Evolutionary conservation across 2,329 filamentous ascomycete genomes (phyloP).

Genomic region (Ceratocystis diversiconidia): DNA sequence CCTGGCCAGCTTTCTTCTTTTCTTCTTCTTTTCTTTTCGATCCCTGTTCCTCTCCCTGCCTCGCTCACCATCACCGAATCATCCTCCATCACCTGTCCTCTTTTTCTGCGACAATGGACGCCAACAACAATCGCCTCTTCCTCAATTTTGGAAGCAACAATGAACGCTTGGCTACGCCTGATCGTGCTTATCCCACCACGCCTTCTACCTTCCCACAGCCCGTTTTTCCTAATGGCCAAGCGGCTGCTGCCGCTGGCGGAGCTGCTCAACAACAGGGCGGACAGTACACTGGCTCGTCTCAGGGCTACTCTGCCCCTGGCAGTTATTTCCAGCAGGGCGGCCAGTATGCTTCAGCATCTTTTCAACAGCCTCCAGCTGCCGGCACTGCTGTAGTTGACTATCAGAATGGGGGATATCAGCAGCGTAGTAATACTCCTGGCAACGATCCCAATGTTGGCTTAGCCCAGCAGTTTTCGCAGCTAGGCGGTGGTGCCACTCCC

Average conservation of each 20-base stretch:
- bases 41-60: not conserved
- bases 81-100: not conserved
- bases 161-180: constrained; percentile 45
- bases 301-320: constrained; percentile 30
- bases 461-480: constrained; percentile 88
- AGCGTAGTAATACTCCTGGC: constrained; percentile 42
- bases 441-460: constrained; percentile 83
- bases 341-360: constrained; percentile 23
- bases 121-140: constrained; percentile 47
- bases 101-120: constrained; percentile 32
- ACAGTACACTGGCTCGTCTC: constrained; percentile 16
- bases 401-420: constrained; percentile 33
- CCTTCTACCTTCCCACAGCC: constrained; percentile 94
- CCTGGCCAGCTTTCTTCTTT: not conserved
- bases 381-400: constrained; percentile 34
- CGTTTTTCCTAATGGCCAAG: constrained; percentile 43
- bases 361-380: constrained; percentile 28
- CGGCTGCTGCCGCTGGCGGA: constrained; percentile 10
- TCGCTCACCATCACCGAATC: not conserved
- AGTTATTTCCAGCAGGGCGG: constrained; percentile 31
- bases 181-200: constrained; percentile 68
- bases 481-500: constrained; percentile 53
- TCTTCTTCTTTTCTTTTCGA: not conserved
- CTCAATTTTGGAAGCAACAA: constrained; percentile 54
- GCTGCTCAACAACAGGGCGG: constrained; percentile 25